These are phyloP conservation scores for Euphorbia schlechtendalii DNA, from an alignment of 441 rosid genomes.

Conservation along the genomic window DNA sequence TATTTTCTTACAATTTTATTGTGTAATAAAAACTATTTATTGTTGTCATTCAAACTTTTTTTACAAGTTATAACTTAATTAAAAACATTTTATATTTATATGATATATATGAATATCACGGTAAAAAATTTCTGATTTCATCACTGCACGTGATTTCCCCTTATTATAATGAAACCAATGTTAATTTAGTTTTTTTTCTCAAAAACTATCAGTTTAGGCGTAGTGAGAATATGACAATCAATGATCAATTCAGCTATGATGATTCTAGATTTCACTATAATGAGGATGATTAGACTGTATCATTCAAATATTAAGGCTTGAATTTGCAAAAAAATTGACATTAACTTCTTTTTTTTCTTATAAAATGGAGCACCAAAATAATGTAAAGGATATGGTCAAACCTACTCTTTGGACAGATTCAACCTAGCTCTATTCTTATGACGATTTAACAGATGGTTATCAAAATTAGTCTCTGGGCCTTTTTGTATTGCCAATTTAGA, in stretches of 20 bases:
- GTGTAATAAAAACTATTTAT: no score
- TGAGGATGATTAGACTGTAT: neutral
- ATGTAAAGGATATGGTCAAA: neutral
- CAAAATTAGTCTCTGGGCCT: neutral
- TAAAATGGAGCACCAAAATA: neutral
- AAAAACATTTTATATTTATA: no score
- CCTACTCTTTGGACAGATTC: neutral
- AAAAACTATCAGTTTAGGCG: neutral
- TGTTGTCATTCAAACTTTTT: no score
- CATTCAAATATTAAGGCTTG: constrained; percentile 11
- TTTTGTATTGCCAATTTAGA: no score
- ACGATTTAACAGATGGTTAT: neutral
- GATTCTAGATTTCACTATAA: neutral
- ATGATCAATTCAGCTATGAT: neutral
- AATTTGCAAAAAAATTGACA: neutral
- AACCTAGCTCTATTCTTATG: neutral
- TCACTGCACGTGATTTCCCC: no score
- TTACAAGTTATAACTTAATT: no score
- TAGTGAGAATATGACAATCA: no score
- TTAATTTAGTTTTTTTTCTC: neutral
- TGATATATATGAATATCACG: no score
- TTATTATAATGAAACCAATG: no score
- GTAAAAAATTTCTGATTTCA: no score
- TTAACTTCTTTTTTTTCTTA: neutral
- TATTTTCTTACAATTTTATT: no score